Evolutionary conservation across 805 yeast species (phyloP).

Genomic region (Candida parachauliodes): DNA sequence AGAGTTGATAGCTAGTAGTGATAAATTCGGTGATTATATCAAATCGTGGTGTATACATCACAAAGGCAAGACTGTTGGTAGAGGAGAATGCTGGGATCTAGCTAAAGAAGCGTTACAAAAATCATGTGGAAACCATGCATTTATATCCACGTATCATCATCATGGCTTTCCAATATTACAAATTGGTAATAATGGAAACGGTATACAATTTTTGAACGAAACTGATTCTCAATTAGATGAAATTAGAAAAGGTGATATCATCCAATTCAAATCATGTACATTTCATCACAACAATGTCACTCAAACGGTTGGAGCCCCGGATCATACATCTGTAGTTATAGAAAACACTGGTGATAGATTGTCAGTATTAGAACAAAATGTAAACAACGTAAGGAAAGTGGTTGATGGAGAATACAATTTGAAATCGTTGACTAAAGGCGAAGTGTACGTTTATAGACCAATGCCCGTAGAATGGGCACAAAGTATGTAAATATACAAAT

Average conservation of each 20-base stretch:
- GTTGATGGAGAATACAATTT: slow-evolving; percentile 35
- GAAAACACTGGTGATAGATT: slow-evolving; percentile 26
- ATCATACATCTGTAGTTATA: slow-evolving; percentile 45
- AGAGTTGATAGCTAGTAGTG: slow-evolving; percentile 30
- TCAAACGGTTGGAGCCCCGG: slow-evolving; percentile 47
- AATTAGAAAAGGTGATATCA: slow-evolving; percentile 51
- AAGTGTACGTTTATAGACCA: slow-evolving; percentile 45
- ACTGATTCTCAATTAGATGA: slow-evolving; percentile 29
- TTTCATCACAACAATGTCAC: slow-evolving; percentile 36
- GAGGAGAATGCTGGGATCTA: slow-evolving; percentile 62
- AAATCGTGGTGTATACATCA: slow-evolving; percentile 53
- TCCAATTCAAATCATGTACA: slow-evolving; percentile 44
- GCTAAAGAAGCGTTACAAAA: slow-evolving; percentile 51
- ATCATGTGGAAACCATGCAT: slow-evolving; percentile 58
- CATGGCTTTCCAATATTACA: slow-evolving; percentile 46
- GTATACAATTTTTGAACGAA: slow-evolving; percentile 15
- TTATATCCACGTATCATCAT: slow-evolving; percentile 42
- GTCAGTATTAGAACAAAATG: slow-evolving; percentile 48
- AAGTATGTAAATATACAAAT: slow-evolving; percentile 8
- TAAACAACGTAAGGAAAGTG: slow-evolving; percentile 40
- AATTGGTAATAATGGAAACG: slow-evolving; percentile 18
- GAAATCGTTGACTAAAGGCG: slow-evolving; percentile 39
- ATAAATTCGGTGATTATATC: slow-evolving; percentile 47
- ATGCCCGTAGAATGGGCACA: slow-evolving; percentile 45
- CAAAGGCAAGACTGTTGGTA: slow-evolving; percentile 45